phyloP scores from a whole-genome alignment of 331 rosid genomes.

The Rosa hybrid region DNA sequence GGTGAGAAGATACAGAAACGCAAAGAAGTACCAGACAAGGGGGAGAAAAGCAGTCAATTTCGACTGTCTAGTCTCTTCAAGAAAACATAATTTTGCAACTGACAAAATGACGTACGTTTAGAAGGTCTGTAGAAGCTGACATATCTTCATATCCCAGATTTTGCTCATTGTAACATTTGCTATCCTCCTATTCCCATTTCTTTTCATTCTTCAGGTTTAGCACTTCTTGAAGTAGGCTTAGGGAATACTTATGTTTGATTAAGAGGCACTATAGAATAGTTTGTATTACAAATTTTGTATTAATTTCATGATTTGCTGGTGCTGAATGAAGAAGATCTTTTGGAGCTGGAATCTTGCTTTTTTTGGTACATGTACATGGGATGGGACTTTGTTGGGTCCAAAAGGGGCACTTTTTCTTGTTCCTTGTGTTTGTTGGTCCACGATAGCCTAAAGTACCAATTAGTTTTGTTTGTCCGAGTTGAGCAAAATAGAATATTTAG shows the following conservation, averaged over 20 bases:
- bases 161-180: constrained; percentile 3
- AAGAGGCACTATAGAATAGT: not conserved
- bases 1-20: constrained; percentile 16
- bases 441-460: too few species aligned
- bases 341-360: not conserved
- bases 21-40: constrained; percentile 13
- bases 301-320: not conserved
- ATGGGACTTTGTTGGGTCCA: not conserved
- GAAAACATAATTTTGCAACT: constrained; percentile 17
- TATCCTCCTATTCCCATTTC: not conserved
- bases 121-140: not conserved
- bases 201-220: not conserved
- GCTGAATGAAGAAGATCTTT: not conserved
- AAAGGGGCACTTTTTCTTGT: not conserved
- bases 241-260: not conserved
- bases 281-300: not conserved
- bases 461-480: not conserved
- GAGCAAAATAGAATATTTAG: not conserved
- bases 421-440: not conserved
- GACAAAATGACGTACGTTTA: constrained; percentile 8
- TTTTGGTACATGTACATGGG: not conserved
- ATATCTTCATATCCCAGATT: not conserved
- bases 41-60: constrained; percentile 15
- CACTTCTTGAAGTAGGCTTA: constrained; percentile 1
- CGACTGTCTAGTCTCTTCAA: constrained; percentile 50